These are phyloP conservation scores for Crithidia bombi DNA, from an alignment of 208 protist genomes.

Conservation along the genomic window DNA sequence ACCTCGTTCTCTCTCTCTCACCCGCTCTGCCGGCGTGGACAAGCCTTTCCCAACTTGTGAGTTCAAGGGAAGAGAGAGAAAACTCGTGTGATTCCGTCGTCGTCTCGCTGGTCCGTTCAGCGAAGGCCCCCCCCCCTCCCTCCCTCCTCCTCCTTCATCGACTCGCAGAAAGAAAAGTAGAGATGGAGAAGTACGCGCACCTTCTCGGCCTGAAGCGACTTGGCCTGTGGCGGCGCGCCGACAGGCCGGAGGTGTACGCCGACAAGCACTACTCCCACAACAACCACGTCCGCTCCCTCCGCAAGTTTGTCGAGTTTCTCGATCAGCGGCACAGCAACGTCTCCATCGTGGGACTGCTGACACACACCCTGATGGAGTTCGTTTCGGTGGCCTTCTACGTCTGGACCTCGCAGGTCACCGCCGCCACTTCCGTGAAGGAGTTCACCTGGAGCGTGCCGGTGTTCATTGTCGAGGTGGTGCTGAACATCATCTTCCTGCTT, in stretches of 20 bases:
- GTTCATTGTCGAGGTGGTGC: conserved; percentile 66
- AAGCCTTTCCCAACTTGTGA: too few relatives aligned
- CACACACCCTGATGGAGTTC: conserved; percentile 63
- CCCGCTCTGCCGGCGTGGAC: too few relatives aligned
- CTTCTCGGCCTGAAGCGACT: conserved; percentile 16
- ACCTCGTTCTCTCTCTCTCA: too few relatives aligned
- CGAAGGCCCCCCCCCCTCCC: too few relatives aligned
- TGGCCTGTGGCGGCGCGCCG: conserved; percentile 20
- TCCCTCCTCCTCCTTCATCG: too few relatives aligned
- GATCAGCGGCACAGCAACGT: conserved; percentile 68
- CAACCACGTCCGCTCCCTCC: conserved; percentile 49
- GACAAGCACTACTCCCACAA: conserved; percentile 50
- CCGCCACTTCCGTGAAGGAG: conserved; percentile 26
- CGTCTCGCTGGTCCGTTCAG: too few relatives aligned
- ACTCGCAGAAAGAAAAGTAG: not conserved
- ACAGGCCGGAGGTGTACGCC: conserved; percentile 23
- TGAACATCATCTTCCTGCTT: conserved; percentile 81
- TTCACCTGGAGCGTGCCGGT: conserved; percentile 61
- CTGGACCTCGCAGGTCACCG: conserved; percentile 56
- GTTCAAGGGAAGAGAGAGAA: too few relatives aligned
- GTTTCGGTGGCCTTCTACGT: conserved; percentile 72
- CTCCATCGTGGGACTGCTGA: conserved; percentile 60
- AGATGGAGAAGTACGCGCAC: conserved; percentile 20
- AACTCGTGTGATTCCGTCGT: too few relatives aligned
- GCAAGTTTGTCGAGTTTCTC: conserved; percentile 69